Percentiles rank a stretch among this genome's conserved stretches.
Conservation (phyloP, 2,329 filamentous ascomycete species). For the Ceratocystiopsis brevicomis region DNA sequence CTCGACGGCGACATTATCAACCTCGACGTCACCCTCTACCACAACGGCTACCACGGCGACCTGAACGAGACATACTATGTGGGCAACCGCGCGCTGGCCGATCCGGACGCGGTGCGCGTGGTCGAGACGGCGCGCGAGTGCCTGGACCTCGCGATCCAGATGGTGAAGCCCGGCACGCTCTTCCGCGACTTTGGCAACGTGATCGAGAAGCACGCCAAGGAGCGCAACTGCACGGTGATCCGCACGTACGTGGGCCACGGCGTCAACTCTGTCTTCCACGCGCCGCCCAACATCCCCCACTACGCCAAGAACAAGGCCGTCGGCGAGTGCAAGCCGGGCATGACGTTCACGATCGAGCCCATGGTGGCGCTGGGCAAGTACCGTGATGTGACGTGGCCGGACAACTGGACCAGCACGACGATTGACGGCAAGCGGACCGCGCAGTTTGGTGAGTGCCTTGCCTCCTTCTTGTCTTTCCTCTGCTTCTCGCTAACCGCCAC, state of each 20-base stretch:
- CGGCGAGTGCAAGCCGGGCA: conserved; percentile 80
- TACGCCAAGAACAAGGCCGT: conserved; percentile 98
- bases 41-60: conserved; percentile 88
- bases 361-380: conserved; percentile 93
- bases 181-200: conserved; percentile 87
- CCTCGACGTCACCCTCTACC: conserved; percentile 87
- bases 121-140: conserved; percentile 82
- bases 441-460: conserved; percentile 60
- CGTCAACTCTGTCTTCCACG: conserved; percentile 86
- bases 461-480: background rate
- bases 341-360: conserved; percentile 98
- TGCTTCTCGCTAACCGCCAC: conserved; percentile 1
- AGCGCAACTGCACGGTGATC: conserved; percentile 70
- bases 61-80: conserved; percentile 98
- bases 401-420: conserved; percentile 95
- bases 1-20: conserved; percentile 92
- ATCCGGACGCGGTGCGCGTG: conserved; percentile 74
- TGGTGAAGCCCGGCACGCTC: conserved; percentile 81
- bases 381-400: conserved; percentile 88
- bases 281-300: conserved; percentile 83
- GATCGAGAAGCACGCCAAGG: conserved; percentile 90
- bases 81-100: conserved; percentile 64
- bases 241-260: conserved; percentile 94
- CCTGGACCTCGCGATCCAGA: conserved; percentile 72
- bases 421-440: conserved; percentile 77